phyloP scores from a whole-genome alignment of 768 basidiomycete genomes.

The Daedaleopsis sinensis region DNA sequence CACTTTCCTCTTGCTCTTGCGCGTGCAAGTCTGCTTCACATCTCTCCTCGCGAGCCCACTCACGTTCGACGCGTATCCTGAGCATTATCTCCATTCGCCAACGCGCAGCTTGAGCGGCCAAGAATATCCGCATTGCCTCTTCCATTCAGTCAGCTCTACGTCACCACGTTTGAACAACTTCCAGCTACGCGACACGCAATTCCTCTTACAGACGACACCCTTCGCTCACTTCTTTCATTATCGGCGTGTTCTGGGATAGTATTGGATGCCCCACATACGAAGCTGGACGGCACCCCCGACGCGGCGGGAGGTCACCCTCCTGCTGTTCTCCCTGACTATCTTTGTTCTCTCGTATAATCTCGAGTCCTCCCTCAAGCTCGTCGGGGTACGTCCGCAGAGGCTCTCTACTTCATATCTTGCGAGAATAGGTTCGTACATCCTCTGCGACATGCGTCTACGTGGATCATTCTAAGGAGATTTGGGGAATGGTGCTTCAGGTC shows the following conservation, averaged over 20 bases:
- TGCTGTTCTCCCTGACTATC: conserved; percentile 63
- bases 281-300: conserved; percentile 68
- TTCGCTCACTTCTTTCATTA: not conserved
- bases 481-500: conserved; percentile 16
- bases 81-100: not conserved
- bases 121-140: not conserved
- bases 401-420: conserved; percentile 27
- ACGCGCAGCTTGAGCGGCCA: not conserved
- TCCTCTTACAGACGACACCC: not conserved
- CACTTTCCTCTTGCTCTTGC: too few relatives aligned
- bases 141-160: not conserved
- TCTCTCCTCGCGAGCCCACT: not conserved
- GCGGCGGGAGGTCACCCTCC: conserved; percentile 71
- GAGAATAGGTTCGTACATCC: conserved; percentile 19
- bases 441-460: not conserved
- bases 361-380: conserved; percentile 59
- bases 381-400: conserved; percentile 36
- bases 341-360: conserved; percentile 79
- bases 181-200: not conserved
- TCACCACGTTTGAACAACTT: not conserved
- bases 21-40: too few relatives aligned
- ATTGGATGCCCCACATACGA: conserved; percentile 41
- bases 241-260: not conserved
- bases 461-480: not conserved
- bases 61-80: not conserved